Conservation (phyloP, 1,284 basidiomycete genomes). For the Phylloboletellus chloephorus region DNA sequence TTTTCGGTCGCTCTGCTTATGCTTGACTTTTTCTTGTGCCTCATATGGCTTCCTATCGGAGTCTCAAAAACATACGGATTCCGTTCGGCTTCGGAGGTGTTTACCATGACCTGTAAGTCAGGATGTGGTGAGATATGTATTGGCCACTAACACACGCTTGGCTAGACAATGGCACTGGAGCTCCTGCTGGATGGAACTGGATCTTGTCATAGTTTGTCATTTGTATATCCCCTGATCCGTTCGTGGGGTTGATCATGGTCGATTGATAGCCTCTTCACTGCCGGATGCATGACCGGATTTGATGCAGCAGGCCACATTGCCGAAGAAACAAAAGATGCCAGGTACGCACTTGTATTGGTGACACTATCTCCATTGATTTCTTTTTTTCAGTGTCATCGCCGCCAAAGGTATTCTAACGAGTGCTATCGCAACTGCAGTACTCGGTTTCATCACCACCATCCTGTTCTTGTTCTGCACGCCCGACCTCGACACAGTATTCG, state of each 20-base stretch:
- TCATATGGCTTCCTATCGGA: constrained; percentile 86
- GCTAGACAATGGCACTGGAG: constrained; percentile 80
- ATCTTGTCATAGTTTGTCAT: constrained; percentile 64
- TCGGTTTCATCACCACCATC: constrained; percentile 72
- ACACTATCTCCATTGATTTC: background rate
- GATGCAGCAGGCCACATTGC: constrained; percentile 86
- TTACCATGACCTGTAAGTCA: constrained; percentile 72
- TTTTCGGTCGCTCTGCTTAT: constrained; percentile 68
- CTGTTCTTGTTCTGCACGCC: constrained; percentile 85
- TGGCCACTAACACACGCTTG: constrained; percentile 5
- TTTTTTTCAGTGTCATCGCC: constrained; percentile 54
- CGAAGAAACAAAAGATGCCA: constrained; percentile 85
- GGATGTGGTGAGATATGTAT: background rate
- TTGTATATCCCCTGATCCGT: background rate
- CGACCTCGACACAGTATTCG: constrained; percentile 65
- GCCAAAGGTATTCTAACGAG: constrained; percentile 75
- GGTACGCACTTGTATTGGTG: constrained; percentile 34
- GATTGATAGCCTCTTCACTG: constrained; percentile 64
- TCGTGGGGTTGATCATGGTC: background rate
- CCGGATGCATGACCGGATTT: constrained; percentile 80
- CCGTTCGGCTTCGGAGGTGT: constrained; percentile 72
- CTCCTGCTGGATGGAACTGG: constrained; percentile 82
- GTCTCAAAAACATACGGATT: constrained; percentile 81
- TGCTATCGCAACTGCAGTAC: constrained; percentile 65
- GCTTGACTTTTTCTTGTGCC: constrained; percentile 77